Evolutionary conservation across 768 basidiomycete species (phyloP), one percentile per base, ranked within the genome.

Genomic region (Scleroderma citrinum): DNA sequence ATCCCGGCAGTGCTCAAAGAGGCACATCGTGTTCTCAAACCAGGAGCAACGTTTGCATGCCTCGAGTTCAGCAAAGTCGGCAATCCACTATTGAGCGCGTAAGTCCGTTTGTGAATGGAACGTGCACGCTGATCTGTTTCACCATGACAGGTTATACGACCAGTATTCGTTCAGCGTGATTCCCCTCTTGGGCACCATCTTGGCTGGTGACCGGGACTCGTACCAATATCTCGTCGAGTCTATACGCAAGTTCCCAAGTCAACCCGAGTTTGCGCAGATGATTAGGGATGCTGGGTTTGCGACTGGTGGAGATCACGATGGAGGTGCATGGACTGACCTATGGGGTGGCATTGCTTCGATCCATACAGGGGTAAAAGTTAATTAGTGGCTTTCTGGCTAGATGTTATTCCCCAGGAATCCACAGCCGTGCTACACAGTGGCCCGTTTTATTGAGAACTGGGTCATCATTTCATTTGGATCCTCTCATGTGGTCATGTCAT

Each of bases 171-270:
- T 99, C 76, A 82, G 87, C 0, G 78, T 97, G 52, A 96, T 99
- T 61, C 96, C 96, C 2, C 73, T 95, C 17, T 70, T 99, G 40
- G 96, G 96, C n/a, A 95, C 92, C 17, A 89, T 99, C 56, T 72
- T 99, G n/a, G 90, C 93, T 10, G 88, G 89, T 0, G 95, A 99
- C 68, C 78, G 95, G 19, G 86, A 82, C 19, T 95, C 93, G 6
- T 99, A 99, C 67, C 93, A 97, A 65, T 98, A 99, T 66, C 78
- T 99, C 38, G 92, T 98, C 37, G 96, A 99, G 67, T 96, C 93
- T 11, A 98, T 99, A 59, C 86, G 92, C 36, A 82, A 81, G 57
- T 98, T 98, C 74, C 94, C 94, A 23, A 75, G 81, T 11, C 94
- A 96, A 65, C 71, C 78, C 7, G 84, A 88, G 48, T 98, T 98